Base-by-base conservation (phyloP, 2,329 filamentous ascomycete species). In the Madurella fahalii region DNA sequence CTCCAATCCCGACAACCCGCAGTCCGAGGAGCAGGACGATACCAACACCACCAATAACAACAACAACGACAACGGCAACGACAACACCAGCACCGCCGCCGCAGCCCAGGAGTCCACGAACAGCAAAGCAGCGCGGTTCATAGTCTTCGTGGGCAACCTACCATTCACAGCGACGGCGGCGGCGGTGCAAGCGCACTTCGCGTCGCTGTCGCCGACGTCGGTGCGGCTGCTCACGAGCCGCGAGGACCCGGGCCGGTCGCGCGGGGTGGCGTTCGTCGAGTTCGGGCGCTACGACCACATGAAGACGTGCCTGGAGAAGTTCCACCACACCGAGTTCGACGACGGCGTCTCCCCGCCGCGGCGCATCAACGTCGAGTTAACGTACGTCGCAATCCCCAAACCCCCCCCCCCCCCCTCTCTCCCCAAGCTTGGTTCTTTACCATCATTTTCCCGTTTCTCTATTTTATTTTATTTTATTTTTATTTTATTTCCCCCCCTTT, bases 341-440 rank as follows among this genome's bases (percentile, higher is more conserved):
- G 77, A 85, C 71, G 74, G 77, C 59, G 58, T 72, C 15, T 76
- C 73, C 41, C 69, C 75, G 15, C 74, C 84, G 49, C 79, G 93
- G 64, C 88, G 86, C 72, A 95, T 97, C 65, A 96, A 96, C 68
- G 89, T 96, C 25, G 93, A 96, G 74, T 74, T 97, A 62, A 96
- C 91, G 81, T 90, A 72, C 72, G 85, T 80, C 39, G 25, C 4
- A 40, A 30, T 34, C 15, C 42, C 44, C 52, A 34, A 46, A 18
- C 40, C 32, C 18, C 37, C 47, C 47, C 40, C 40, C 51, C 52
- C 54, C 51, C 30, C 40, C 49, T 50, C 20, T 39, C n/a, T n/a
- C n/a, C n/a, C n/a, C n/a, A n/a, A n/a, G n/a, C n/a, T n/a, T n/a
- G n/a, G n/a, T n/a, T n/a, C n/a, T n/a, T n/a, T n/a, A n/a, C n/a